Evolutionary conservation across 2,329 filamentous ascomycete species (phyloP), one percentile per base, ranked within the genome.

Genomic region (Fusarium anguioides): DNA sequence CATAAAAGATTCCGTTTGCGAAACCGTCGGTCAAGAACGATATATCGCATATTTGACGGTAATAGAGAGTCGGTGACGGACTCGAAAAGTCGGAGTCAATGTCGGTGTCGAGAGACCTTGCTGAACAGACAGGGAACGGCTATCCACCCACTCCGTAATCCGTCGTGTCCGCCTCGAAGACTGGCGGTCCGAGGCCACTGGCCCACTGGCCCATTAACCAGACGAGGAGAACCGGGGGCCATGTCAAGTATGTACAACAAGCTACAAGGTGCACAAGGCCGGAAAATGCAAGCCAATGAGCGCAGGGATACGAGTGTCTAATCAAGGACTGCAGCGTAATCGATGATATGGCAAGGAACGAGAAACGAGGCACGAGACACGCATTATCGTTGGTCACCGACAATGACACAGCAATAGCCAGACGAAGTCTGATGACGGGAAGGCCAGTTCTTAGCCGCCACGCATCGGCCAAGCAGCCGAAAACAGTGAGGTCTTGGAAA

Each of bases 61-160:
- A 36, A 70, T 58, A 50, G 62, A 50, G 62, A 70, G 68, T 70
- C 70, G 70, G 70, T 72, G 68, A 64, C 69, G 47, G 57, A 24
- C 33, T 63, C 53, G 51, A 68, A 60, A 67, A 56, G 67, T 72
- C 67, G 69, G 66, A 62, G 56, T 66, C 69, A 68, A 67, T 60
- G 69, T 72, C 69, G 69, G 70, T 72, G 70, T 72, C 70, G 57
- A 68, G 56, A 60, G 54, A 49, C 51, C 55, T 64, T 61, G 64
- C 47, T 56, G 37, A 53, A 58, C 11, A 42, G 36, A 65, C 66
- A 70, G 63, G 62, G 59, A 55, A 67, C 50, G 26, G 29, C 59
- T 68, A 61, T 71, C 70, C 68, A 72, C 70, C 53, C 24, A 48
- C 41, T 57, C 56, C 56, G 55, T 60, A 62, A 68, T 59, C 58